Conservation (phyloP, 345 rosid species). For the Hevea brasiliensis region DNA sequence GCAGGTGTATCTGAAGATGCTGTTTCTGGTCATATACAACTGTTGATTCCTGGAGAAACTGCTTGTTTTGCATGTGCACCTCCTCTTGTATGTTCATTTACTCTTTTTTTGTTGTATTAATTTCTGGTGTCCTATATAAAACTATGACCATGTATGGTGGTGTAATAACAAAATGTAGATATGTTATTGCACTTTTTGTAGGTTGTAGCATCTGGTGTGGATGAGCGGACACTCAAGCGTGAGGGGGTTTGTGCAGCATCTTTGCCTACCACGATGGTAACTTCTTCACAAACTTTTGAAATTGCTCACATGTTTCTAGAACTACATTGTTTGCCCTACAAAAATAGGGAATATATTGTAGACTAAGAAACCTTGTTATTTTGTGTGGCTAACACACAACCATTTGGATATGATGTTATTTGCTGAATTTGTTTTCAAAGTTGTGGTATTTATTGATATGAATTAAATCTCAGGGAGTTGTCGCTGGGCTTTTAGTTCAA, state of each 20-base stretch:
- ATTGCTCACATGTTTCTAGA: background rate
- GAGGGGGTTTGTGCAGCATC: constrained; percentile 99
- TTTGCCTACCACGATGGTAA: constrained; percentile 89
- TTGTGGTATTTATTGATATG: constrained; percentile 11
- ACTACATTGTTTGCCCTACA: background rate
- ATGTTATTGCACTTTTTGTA: constrained; percentile 23
- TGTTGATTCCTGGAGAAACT: constrained; percentile 92
- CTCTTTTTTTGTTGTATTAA: background rate
- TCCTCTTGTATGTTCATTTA: constrained; percentile 63
- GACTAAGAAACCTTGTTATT: background rate
- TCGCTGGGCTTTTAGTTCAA: constrained; percentile 92
- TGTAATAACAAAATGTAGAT: background rate
- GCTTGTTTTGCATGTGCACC: constrained; percentile 99
- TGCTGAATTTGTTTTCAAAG: background rate
- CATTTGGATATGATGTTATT: background rate
- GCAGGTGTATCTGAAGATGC: constrained; percentile 99
- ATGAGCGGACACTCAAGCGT: constrained; percentile 89
- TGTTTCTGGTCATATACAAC: constrained; percentile 95
- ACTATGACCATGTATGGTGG: background rate
- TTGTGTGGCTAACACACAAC: too few relatives aligned
- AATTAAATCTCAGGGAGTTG: constrained; percentile 72
- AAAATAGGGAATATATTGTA: background rate
- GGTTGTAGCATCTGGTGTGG: constrained; percentile 98
- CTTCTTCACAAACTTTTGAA: constrained; percentile 4
- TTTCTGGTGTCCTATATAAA: background rate